Base-by-base conservation (phyloP, 106 monocot species). In the Phalaenopsis aphrodite region DNA sequence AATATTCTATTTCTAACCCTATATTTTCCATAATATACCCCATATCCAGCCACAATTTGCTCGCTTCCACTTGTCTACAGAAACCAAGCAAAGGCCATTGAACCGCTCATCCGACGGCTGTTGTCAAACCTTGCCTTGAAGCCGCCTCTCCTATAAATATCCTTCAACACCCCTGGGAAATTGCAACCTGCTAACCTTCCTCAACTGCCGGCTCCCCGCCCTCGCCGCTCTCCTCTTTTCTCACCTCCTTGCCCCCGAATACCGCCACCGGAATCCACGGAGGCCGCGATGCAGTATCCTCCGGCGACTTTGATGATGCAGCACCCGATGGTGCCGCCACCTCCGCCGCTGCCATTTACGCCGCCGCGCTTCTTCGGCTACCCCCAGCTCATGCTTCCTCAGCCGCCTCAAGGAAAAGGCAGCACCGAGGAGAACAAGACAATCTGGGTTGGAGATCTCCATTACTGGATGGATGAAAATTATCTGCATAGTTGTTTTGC, bases 401-500 rank as follows among this genome's bases (percentile, higher is more conserved):
- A 18, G 82, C 78, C 52, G 78, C 57, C 65, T 58, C 88, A 38
- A 47, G 83, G 56, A 37, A 72, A 11, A 12, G 83, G 77, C 17
- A 78, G 78, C 41, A 81, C 77, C 37, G 91, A 89, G 78, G 87
- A 92, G 82, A 92, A 92, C 82, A 89, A 88, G 82, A 92, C 92
- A 78, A 81, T 92, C 67, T 92, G 92, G 92, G 86, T 88, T 5
- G 92, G 92, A 18, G 92, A 92, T 78, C 89, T 92, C 72, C 87
- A 87, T 30, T 89, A 87, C 76, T 92, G 92, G 92, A 92, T 92
- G 92, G 92, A 92, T 66, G 92, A 92, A 82, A 89, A 85, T 72
- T 92, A 92, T 81, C 87, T 92, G 56, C 89, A 87, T 45, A 84
- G 64, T 55, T 92, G 92, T 79, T 92, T 92, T 58, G 79, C 77